Evolutionary conservation across 495 filamentous ascomycete genomes (phyloP).

Genomic region (Penicillium pancosmium): DNA sequence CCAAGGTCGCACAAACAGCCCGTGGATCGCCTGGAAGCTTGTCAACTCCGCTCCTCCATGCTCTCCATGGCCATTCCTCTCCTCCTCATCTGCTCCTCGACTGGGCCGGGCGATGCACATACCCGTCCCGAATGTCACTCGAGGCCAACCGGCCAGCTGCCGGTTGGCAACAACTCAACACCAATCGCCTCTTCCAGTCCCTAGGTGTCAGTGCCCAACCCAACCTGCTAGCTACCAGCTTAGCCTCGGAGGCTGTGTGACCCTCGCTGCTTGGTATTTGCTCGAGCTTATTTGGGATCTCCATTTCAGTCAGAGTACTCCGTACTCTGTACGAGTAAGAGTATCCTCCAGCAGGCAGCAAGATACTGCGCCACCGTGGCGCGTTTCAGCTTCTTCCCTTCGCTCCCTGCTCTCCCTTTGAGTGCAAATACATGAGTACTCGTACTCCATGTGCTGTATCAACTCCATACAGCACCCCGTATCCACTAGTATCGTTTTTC

Average conservation of each 20-base stretch:
- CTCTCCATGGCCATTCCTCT: background rate
- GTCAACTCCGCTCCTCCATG: background rate
- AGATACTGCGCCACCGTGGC: conserved; percentile 7
- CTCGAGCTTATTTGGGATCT: background rate
- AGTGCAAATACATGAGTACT: background rate
- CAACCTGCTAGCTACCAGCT: background rate
- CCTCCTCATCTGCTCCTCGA: background rate
- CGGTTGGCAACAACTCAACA: background rate
- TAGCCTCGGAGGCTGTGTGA: conserved; percentile 1
- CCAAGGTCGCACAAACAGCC: background rate
- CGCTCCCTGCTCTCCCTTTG: background rate
- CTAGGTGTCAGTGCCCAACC: background rate
- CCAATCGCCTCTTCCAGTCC: background rate
- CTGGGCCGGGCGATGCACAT: background rate
- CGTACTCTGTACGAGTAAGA: too few relatives aligned
- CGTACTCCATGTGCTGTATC: too few relatives aligned
- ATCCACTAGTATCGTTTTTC: background rate
- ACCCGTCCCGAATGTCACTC: conserved; percentile 5
- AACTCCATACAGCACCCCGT: background rate
- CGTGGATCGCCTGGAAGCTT: background rate
- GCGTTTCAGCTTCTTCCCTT: conserved; percentile 1
- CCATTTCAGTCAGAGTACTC: too few relatives aligned
- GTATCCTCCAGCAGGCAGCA: background rate
- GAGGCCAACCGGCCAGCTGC: background rate
- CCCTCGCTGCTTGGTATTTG: conserved; percentile 8